Base-by-base conservation (phyloP, 495 filamentous ascomycete species). In the Talaromyces thailandensis region DNA sequence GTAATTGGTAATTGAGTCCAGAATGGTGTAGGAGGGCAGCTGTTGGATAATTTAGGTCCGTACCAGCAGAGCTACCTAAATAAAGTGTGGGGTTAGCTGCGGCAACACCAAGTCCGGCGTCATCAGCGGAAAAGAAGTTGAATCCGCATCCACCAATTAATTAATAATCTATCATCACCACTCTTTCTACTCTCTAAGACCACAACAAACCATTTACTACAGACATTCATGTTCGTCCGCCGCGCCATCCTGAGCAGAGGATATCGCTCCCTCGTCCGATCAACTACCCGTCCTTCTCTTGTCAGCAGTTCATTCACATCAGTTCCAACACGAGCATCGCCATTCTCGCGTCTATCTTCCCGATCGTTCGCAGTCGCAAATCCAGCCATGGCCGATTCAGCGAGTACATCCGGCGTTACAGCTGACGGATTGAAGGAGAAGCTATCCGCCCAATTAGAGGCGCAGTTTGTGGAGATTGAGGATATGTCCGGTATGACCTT, bases 401-500 rank as follows among this genome's bases (percentile, higher is more conserved):
- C 82, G 28, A 70, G 74, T 50, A 75, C 81, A 60, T 75, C 80
- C 7, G 79, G 86, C 35, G 84, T 96, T 56, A 92, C 92, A 23
- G 81, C 87, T 35, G 84, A 81, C 31, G 82, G 80, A 45, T 76
- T 98, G 51, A 84, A 81, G 70, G 70, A 73, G 25, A 91, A 89
- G 60, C 77, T 98, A 61, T 81, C 80, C 6, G 82, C 88, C 61
- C 83, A 87, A 63, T 80, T 98, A 51, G 83, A 87, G 60, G 93
- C 93, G 14, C 82, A 82, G 45, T 84, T 95, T 76, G 93, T 97
- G 60, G 89, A 97, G 69, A 90, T 98, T 67, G 87, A 90, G 65
- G 94, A 98, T 73, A 84, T 93, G 76, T 96, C 91, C 52, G 94
- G 94, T 96, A 86, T 16, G 61, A 68, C 73, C 58, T 53, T 6